Conservation (phyloP, 1,284 basidiomycete genomes). For the Trichosporon inkin region DNA sequence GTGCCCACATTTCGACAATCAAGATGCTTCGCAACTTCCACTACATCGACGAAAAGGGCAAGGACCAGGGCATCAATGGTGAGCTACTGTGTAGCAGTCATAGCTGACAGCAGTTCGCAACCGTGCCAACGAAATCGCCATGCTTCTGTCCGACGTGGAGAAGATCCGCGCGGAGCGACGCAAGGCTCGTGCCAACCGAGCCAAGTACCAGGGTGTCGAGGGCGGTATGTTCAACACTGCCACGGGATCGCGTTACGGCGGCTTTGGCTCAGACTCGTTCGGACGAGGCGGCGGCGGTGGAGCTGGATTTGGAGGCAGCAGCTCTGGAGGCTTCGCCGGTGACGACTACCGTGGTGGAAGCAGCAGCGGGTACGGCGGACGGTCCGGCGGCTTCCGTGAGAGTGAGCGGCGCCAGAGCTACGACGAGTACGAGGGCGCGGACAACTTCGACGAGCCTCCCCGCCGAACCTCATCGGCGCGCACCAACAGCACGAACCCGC, state of each 20-base stretch:
- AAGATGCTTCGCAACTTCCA: constrained; percentile 99
- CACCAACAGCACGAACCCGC: constrained; percentile 28
- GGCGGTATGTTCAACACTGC: constrained; percentile 51
- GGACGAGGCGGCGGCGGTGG: constrained; percentile 54
- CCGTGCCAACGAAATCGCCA: constrained; percentile 83
- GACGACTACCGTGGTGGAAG: constrained; percentile 26
- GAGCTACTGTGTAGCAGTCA: constrained; percentile 28
- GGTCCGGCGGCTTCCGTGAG: constrained; percentile 14
- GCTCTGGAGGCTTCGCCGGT: constrained; percentile 28
- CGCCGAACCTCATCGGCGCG: constrained; percentile 34
- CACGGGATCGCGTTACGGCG: constrained; percentile 63
- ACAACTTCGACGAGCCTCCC: constrained; percentile 65
- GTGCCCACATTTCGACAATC: constrained; percentile 88
- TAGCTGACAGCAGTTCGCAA: constrained; percentile 19
- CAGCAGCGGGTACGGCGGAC: constrained; percentile 4
- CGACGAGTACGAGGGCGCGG: constrained; percentile 96
- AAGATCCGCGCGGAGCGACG: constrained; percentile 82
- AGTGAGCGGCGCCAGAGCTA: constrained; percentile 25
- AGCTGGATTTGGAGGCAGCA: constrained; percentile 11
- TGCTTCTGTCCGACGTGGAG: constrained; percentile 85
- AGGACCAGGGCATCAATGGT: constrained; percentile 99
- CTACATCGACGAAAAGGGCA: constrained; percentile 97
- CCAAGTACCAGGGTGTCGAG: constrained; percentile 73
- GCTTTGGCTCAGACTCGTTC: constrained; percentile 69
- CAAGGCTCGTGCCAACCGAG: constrained; percentile 88